Percentiles rank a stretch among this genome's conserved stretches.
Conservation (phyloP, 2,329 filamentous ascomycete species). For the Scortechinia acanthostroma region DNA sequence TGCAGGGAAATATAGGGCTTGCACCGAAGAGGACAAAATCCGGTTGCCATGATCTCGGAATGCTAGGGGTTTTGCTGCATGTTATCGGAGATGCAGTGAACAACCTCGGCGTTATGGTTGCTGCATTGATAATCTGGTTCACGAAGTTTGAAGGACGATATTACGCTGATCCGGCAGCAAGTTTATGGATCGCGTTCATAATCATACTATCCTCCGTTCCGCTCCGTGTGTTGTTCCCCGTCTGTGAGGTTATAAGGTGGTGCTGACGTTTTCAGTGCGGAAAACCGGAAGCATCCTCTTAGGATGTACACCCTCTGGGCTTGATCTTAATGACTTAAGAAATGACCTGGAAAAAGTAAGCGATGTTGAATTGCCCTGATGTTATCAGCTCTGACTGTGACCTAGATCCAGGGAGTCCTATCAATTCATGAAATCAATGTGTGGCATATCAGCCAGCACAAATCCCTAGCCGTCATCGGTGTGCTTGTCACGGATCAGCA, state of each 20-base stretch:
- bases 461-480: constrained; percentile 64
- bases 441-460: constrained; percentile 67
- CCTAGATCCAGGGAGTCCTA: constrained; percentile 55
- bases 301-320: constrained; percentile 53
- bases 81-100: constrained; percentile 69
- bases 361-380: neutral
- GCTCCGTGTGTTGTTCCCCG: constrained; percentile 18
- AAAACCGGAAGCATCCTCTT: constrained; percentile 60
- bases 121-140: constrained; percentile 65
- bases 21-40: too few relatives aligned
- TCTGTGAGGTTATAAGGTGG: neutral
- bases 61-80: constrained; percentile 66
- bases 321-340: constrained; percentile 55
- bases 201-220: constrained; percentile 60
- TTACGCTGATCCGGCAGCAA: constrained; percentile 67
- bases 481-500: constrained; percentile 52
- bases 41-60: constrained; percentile 54
- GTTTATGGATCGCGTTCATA: constrained; percentile 67
- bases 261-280: constrained; percentile 25
- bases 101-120: constrained; percentile 69
- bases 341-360: constrained; percentile 60
- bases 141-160: constrained; percentile 45
- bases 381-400: neutral
- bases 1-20: too few relatives aligned
- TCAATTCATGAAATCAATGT: constrained; percentile 69